These are phyloP conservation scores for Hymenoscyphus albidus DNA, from an alignment of 2,329 filamentous ascomycete genomes.

Conservation along the genomic window DNA sequence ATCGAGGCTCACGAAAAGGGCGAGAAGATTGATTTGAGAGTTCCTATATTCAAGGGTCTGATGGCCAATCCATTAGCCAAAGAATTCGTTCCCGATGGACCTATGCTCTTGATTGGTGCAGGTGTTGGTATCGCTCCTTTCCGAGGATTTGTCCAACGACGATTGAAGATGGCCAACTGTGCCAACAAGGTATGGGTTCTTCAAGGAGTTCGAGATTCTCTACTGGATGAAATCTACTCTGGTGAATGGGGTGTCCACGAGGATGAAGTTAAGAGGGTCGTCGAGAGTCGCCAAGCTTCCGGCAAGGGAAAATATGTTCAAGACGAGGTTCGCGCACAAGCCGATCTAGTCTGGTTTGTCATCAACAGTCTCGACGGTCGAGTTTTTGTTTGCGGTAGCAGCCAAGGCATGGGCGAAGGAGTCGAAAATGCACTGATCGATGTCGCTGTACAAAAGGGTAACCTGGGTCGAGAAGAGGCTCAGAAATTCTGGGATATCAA, in stretches of 20 bases:
- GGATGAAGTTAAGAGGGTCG: slow-evolving; percentile 76
- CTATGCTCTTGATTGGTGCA: slow-evolving; percentile 95
- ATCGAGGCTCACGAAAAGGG: slow-evolving; percentile 64
- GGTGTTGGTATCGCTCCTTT: slow-evolving; percentile 97
- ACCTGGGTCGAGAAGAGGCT: slow-evolving; percentile 77
- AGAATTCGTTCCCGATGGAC: slow-evolving; percentile 88
- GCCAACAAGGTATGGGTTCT: slow-evolving; percentile 98
- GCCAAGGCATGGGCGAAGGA: slow-evolving; percentile 95
- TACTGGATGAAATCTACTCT: slow-evolving; percentile 92
- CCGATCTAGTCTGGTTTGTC: slow-evolving; percentile 97
- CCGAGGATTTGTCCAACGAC: slow-evolving; percentile 92
- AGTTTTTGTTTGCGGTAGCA: slow-evolving; percentile 93
- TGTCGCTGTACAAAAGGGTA: slow-evolving; percentile 89
- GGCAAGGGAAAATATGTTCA: slow-evolving; percentile 82
- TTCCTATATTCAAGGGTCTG: slow-evolving; percentile 97
- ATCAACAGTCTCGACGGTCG: slow-evolving; percentile 94
- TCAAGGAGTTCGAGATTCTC: slow-evolving; percentile 88
- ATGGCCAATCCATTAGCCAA: slow-evolving; percentile 95
- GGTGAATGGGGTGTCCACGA: slow-evolving; percentile 96
- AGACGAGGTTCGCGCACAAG: slow-evolving; percentile 86
- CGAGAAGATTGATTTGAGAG: slow-evolving; percentile 59
- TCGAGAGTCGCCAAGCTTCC: slow-evolving; percentile 65
- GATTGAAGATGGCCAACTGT: slow-evolving; percentile 90
- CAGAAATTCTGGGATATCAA: slow-evolving; percentile 86
- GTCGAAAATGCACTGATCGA: slow-evolving; percentile 85